phyloP scores from a whole-genome alignment of 1,139 yeast genomes.

The Geotrichum carabidarum region DNA sequence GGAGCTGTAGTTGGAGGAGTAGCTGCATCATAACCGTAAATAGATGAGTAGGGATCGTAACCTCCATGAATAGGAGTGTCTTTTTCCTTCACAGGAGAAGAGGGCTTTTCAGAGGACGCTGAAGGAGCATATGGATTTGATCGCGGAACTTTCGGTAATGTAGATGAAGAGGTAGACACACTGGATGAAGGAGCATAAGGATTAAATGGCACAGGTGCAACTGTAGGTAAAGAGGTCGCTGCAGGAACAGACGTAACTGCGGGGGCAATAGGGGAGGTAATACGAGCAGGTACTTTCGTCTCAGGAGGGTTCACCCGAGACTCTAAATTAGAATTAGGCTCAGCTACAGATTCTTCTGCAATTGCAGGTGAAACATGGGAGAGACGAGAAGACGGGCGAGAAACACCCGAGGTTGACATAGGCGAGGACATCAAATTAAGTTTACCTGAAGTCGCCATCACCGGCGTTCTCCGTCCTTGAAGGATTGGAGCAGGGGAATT shows the following conservation, averaged over 20 bases:
- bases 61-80: not conserved
- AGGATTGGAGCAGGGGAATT: not conserved
- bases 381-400: conserved; percentile 4
- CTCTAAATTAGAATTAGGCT: not conserved
- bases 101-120: not conserved
- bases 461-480: conserved; percentile 4
- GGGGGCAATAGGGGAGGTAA: not conserved
- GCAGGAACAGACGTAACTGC: not conserved
- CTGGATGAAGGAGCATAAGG: conserved; percentile 15
- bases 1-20: not conserved
- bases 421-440: conserved; percentile 1
- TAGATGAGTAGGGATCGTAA: conserved; percentile 5
- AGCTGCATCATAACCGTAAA: conserved; percentile 6
- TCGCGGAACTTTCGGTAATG: not conserved
- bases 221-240: not conserved
- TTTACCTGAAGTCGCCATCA: not conserved
- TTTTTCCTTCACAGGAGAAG: not conserved
- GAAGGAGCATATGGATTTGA: conserved; percentile 11
- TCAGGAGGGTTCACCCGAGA: not conserved
- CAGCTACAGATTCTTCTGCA: not conserved
- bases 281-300: not conserved
- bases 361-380: not conserved
- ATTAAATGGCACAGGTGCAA: not conserved
- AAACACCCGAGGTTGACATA: not conserved
- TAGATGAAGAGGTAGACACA: conserved; percentile 6